A percentile compares a stretch with the other conserved stretches of the same genome.
phyloP scores from a whole-genome alignment of 371 early-diverging fungal genomes.

The Syncephalastrum sp. region DNA sequence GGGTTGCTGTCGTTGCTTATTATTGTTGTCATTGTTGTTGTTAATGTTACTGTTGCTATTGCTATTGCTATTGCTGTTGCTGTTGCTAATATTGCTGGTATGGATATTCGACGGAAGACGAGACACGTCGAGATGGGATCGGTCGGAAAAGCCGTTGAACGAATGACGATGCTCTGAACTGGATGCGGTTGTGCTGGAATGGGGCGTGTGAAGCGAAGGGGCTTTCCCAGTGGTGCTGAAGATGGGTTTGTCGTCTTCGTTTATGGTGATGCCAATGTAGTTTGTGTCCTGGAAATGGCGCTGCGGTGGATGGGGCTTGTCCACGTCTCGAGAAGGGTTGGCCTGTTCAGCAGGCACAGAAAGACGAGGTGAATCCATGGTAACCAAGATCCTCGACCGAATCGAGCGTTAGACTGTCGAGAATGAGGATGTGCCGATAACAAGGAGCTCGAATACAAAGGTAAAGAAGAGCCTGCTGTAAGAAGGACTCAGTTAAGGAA shows the following conservation, averaged over 20 bases:
- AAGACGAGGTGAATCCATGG: too few relatives aligned
- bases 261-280: slow-evolving; percentile 32
- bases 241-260: slow-evolving; percentile 17
- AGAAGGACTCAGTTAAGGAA: too few relatives aligned
- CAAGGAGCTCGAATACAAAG: too few relatives aligned
- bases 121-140: not conserved
- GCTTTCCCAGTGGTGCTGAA: not conserved
- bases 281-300: slow-evolving; percentile 24
- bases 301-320: too few relatives aligned
- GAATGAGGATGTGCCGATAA: too few relatives aligned
- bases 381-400: too few relatives aligned
- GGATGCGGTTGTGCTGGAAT: not conserved
- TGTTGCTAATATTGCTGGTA: slow-evolving; percentile 2
- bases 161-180: slow-evolving; percentile 19
- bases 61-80: too few relatives aligned
- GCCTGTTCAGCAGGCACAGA: too few relatives aligned
- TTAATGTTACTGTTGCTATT: not conserved
- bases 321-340: too few relatives aligned
- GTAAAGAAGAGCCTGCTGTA: too few relatives aligned
- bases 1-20: slow-evolving; percentile 6
- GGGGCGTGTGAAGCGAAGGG: not conserved
- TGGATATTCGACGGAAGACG: not conserved
- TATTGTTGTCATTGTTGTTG: slow-evolving; percentile 4
- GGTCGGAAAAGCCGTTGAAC: slow-evolving; percentile 18
- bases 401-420: too few relatives aligned